Evolutionary conservation across 108 stramenopile species (phyloP), one percentile per base, ranked within the genome.

Genomic region (Epithemia pelagica): DNA sequence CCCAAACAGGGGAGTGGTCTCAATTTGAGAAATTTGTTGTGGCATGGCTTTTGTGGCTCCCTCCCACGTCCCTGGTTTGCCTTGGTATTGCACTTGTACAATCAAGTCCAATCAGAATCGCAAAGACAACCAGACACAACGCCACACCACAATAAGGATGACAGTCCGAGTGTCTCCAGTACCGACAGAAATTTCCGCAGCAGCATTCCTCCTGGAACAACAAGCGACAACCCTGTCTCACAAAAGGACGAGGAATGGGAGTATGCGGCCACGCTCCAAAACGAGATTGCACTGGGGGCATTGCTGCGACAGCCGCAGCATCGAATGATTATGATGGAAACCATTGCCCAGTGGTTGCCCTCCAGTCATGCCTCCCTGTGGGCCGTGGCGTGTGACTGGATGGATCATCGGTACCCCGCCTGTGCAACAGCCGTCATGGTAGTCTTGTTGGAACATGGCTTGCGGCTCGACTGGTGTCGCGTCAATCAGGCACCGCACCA

Each of bases 21-120:
- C 18, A 88, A 88, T 75, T 62, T 88, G n/a, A 67, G 87, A 30
- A 88, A 88, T 61, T 67, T 88, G 32, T 29, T 85, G n/a, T 83
- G 79, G 65, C 83, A 88, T 74, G 87, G 87, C 5, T 88, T 88
- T 68, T 20, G 84, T 20, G 60, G 77, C n/a, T 57, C 64, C n/a
- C 51, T 88, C 24, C 73, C 80, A n/a, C 52, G 80, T 55, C 75
- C 75, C 0, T 86, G 85, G 85, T 55, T 86, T 31, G 67, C 82
- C 5, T 64, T 86, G 59, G 67, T 78, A 0, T 25, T 83, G 23
- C 65, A 79, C 19, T 52, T 86, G 58, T 10, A 5, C 15, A 5
- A 46, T 15, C 10, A 46, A 46, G 5, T 46, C 10, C 37, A 46
- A 46, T 15, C 5, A 15, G 10, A 46, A 15, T 15, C 5, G 37